Evolutionary conservation across 1,139 yeast genomes (phyloP), one percentile per base, ranked within the genome.

Genomic region (Scheffersomyces lignicola): DNA sequence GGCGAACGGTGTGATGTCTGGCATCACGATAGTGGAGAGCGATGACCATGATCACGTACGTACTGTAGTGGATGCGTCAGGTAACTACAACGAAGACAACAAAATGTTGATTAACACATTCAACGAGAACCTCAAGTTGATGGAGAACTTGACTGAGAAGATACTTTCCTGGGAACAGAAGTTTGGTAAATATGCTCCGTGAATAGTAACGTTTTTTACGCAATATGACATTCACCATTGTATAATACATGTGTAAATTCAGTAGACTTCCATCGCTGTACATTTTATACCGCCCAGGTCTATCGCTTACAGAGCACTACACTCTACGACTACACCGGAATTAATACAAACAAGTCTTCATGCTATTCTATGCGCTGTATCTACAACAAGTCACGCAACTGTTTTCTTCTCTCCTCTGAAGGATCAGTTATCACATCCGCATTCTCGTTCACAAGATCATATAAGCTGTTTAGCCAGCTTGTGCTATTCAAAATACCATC

Each of bases 81-180:
- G 32, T 13, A 29, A 36, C 23, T 29, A 31, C 26, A 33, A 34
- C 14, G 69, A 70, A 40, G 67, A 68, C 25, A 48, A 51, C 5
- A 49, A 47, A 22, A 47, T 51, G 70, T 36, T 70, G 69, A 42
- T 36, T 23, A 65, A 62, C 15, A 71, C 69, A 34, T 80, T 78
- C 51, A 72, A 78, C 44, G 78, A 77, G 28, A 83, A 85, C 42
- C 62, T 86, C 36, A 60, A 61, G 28, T 60, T 78, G 41, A 80
- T 90, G 80, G 95, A 86, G 48, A 61, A 65, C 3, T 64, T 90
- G 37, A 84, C 95, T 1, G 74, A 78, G 39, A 75, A 77, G 48
- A 72, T 90, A 33, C 65, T 84, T 30, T 56, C 58, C 12, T 90
- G 97, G 97, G 96, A 89, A 50, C 77, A 81, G 43, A 71, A 74